phyloP scores from a whole-genome alignment of 306 rosid genomes.

The Vachellia collinsii region DNA sequence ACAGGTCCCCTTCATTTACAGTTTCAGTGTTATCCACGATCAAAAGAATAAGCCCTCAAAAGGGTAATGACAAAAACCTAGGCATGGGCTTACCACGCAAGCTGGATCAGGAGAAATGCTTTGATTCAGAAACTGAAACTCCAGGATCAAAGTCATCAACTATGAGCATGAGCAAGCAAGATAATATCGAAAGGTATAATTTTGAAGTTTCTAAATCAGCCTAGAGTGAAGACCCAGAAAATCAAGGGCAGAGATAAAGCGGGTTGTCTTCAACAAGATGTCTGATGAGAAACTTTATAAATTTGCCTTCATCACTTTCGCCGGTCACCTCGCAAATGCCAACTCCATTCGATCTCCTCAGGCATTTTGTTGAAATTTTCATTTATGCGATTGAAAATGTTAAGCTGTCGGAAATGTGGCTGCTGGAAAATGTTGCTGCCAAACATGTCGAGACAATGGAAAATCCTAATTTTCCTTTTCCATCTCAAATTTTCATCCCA shows the following conservation, averaged over 20 bases:
- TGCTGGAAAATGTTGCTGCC: too few relatives aligned
- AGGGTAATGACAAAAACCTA: slow-evolving; percentile 45
- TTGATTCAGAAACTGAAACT: slow-evolving; percentile 52
- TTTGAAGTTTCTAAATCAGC: slow-evolving; percentile 41
- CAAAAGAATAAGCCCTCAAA: slow-evolving; percentile 45
- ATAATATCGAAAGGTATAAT: slow-evolving; percentile 45
- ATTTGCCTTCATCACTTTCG: slow-evolving; percentile 13
- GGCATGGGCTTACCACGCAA: slow-evolving; percentile 42
- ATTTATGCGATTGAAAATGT: too few relatives aligned
- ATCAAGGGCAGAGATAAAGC: slow-evolving; percentile 51
- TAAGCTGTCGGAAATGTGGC: too few relatives aligned
- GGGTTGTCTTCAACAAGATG: slow-evolving; percentile 50
- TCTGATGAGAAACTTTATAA: slow-evolving; percentile 60
- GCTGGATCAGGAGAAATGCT: slow-evolving; percentile 51
- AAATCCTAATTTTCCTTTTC: too few relatives aligned
- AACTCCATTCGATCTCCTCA: too few relatives aligned
- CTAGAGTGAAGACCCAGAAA: slow-evolving; percentile 37
- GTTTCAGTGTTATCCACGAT: slow-evolving; percentile 46
- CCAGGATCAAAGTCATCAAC: slow-evolving; percentile 45
- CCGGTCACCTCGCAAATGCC: too few relatives aligned
- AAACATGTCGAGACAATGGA: too few relatives aligned
- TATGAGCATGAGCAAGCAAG: slow-evolving; percentile 45
- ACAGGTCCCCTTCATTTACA: slow-evolving; percentile 63
- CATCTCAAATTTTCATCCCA: too few relatives aligned
- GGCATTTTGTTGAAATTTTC: too few relatives aligned